Base-by-base conservation (phyloP, 345 rosid genomes). In the Salix purpurea region DNA sequence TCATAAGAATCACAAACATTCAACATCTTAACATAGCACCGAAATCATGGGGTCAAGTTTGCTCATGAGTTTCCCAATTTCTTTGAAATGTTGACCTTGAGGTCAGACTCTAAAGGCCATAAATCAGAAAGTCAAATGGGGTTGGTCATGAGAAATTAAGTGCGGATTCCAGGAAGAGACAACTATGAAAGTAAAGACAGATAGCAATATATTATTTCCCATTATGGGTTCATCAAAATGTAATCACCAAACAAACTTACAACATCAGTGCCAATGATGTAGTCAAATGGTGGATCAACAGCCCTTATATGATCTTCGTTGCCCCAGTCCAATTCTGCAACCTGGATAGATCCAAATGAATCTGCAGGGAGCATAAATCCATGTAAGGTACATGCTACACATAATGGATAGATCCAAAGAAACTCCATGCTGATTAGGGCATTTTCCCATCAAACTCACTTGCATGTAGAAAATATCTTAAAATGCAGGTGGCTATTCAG, bases 261-360 rank as follows among this genome's bases (percentile, higher is more conserved):
- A 75, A 92, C 92, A 86, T 94, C 99, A 68, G 99, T 94, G 76
- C 96, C 99, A 67, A 94, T 85, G 48, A 94, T 85, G 80, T 85
- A 94, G 85, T 94, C 99, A 88, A 92, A 92, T 30, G 99, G 97
- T 24, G 95, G 95, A 79, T 77, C 81, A 77, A 91, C 89, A 23
- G 94, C 91, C 77, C 67, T 84, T 78, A 91, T 85, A 85, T 94
- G 97, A 71, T 89, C 89, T 74, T 85, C 79, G 39, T 92, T 90
- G 77, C 96, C 97, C 99, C 99, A 94, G 81, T 92, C 92, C 68
- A 94, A 87, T 75, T 92, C 94, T 58, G 87, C 92, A 72, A 86
- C 99, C 80, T 81, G 83, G 77, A 94, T 89, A 6, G 97, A 94
- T 76, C 99, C 97, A 84, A 91, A 93, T 23, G 94, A 88, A 80